Evolutionary conservation across 1,284 basidiomycete genomes (phyloP).

Genomic region (Chiua sp.): DNA sequence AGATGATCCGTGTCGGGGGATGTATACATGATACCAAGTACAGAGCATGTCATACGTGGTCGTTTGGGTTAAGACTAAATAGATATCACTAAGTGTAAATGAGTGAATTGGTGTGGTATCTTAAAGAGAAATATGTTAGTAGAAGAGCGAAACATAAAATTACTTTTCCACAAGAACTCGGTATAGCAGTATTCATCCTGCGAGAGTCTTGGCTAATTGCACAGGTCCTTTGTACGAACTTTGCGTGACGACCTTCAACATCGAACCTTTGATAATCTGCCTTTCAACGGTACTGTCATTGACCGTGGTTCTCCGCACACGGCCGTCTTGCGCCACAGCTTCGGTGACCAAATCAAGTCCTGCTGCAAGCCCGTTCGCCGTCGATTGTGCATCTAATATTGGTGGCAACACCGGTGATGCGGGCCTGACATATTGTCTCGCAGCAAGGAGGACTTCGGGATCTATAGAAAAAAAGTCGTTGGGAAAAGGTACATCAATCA

Average conservation of each 20-base stretch:
- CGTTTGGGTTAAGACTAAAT: slow-evolving; percentile 7
- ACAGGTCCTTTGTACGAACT: slow-evolving; percentile 18
- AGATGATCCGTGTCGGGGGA: slow-evolving; percentile 1
- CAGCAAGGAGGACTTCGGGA: slow-evolving; percentile 28
- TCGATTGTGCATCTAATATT: slow-evolving; percentile 24
- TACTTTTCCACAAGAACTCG: slow-evolving; percentile 11
- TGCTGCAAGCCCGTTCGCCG: slow-evolving; percentile 37
- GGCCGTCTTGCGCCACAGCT: slow-evolving; percentile 44
- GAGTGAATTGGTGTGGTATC: slow-evolving; percentile 11
- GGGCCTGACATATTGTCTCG: slow-evolving; percentile 28
- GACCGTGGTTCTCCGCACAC: slow-evolving; percentile 46
- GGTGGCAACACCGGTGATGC: slow-evolving; percentile 34
- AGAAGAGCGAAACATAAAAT: slow-evolving; percentile 14
- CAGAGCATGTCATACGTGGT: slow-evolving; percentile 11
- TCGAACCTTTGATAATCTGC: slow-evolving; percentile 57
- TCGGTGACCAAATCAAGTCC: slow-evolving; percentile 43
- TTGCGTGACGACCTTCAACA: slow-evolving; percentile 54
- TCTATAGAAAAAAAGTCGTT: slow-evolving; percentile 15
- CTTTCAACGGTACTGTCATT: slow-evolving; percentile 51
- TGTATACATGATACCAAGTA: slow-evolving; percentile 25
- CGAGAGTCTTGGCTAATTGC: not conserved
- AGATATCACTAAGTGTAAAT: slow-evolving; percentile 5
- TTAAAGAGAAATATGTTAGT: slow-evolving; percentile 16
- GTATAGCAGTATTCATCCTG: not conserved
- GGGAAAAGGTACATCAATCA: too few relatives aligned